Conservation (phyloP, 306 rosid species). For the Canavalia ensiformis region DNA sequence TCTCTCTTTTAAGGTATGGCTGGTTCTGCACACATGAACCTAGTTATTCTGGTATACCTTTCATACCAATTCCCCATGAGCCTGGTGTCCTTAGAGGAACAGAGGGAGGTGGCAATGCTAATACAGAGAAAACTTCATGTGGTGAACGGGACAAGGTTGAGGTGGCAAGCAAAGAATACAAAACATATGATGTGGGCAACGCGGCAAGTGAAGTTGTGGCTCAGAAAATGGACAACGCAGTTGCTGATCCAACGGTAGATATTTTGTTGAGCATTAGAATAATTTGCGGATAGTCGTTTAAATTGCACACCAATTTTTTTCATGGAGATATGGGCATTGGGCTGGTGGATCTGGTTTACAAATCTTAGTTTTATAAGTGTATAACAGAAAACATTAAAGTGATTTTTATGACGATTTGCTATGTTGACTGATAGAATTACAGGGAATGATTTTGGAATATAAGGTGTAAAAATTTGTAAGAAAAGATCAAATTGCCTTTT, state of each 20-base stretch:
- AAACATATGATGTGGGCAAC: slow-evolving; percentile 49
- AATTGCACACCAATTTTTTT: slow-evolving; percentile 30
- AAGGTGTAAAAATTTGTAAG: slow-evolving; percentile 1
- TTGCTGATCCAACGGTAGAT: slow-evolving; percentile 51
- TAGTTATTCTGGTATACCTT: slow-evolving; percentile 43
- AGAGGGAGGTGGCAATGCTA: slow-evolving; percentile 45
- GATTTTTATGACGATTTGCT: slow-evolving; percentile 19
- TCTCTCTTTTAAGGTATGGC: slow-evolving; percentile 74
- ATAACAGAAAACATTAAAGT: not conserved
- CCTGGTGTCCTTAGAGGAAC: slow-evolving; percentile 45
- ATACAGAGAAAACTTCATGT: slow-evolving; percentile 44
- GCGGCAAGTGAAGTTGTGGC: slow-evolving; percentile 48
- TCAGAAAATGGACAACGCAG: slow-evolving; percentile 51
- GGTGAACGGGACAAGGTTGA: slow-evolving; percentile 49
- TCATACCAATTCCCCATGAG: slow-evolving; percentile 44
- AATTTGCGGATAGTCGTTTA: not conserved
- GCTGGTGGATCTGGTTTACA: slow-evolving; percentile 30
- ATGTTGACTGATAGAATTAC: slow-evolving; percentile 3
- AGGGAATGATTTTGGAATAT: slow-evolving; percentile 31
- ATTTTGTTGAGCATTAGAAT: slow-evolving; percentile 18
- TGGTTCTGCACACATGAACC: slow-evolving; percentile 65
- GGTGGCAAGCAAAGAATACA: slow-evolving; percentile 46
- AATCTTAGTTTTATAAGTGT: not conserved
- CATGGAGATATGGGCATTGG: slow-evolving; percentile 1
- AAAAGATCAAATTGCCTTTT: slow-evolving; percentile 13